Conservation (phyloP, 2,329 filamentous ascomycete species). For the Penicillium sp. region DNA sequence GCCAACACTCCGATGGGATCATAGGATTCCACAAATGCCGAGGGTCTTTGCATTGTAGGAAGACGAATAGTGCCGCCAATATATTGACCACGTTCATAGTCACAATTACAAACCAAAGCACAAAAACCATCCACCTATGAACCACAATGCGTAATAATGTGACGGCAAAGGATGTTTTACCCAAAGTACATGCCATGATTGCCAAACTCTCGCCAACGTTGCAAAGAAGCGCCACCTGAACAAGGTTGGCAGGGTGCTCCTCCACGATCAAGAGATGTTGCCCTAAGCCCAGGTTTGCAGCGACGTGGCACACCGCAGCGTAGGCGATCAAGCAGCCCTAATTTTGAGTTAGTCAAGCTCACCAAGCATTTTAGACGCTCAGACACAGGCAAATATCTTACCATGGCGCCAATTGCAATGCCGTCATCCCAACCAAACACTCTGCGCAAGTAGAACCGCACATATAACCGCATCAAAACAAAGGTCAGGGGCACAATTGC, state of each 20-base stretch:
- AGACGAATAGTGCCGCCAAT: conserved; percentile 21
- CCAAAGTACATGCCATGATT: conserved; percentile 43
- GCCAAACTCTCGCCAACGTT: conserved; percentile 37
- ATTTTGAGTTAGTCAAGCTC: not conserved
- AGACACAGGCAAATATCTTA: not conserved
- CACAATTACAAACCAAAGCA: conserved; percentile 38
- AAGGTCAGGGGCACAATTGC: conserved; percentile 13
- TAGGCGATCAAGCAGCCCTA: conserved; percentile 17
- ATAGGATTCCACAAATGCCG: conserved; percentile 21
- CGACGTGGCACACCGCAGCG: conserved; percentile 19
- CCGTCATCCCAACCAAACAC: conserved; percentile 23
- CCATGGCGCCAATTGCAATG: conserved; percentile 16
- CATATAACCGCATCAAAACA: conserved; percentile 20
- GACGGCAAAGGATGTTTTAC: conserved; percentile 44
- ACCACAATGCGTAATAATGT: conserved; percentile 43
- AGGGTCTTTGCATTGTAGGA: conserved; percentile 25
- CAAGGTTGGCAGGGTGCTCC: conserved; percentile 14
- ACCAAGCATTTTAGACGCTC: not conserved
- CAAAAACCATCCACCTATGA: conserved; percentile 34
- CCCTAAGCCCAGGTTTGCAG: conserved; percentile 14
- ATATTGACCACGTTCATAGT: conserved; percentile 27
- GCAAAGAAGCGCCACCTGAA: conserved; percentile 19
- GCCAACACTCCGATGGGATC: conserved; percentile 26
- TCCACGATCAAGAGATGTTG: conserved; percentile 13
- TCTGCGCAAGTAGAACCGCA: conserved; percentile 12